Base-by-base conservation (phyloP, 2,329 filamentous ascomycete genomes). In the Exophiala bonariae region DNA sequence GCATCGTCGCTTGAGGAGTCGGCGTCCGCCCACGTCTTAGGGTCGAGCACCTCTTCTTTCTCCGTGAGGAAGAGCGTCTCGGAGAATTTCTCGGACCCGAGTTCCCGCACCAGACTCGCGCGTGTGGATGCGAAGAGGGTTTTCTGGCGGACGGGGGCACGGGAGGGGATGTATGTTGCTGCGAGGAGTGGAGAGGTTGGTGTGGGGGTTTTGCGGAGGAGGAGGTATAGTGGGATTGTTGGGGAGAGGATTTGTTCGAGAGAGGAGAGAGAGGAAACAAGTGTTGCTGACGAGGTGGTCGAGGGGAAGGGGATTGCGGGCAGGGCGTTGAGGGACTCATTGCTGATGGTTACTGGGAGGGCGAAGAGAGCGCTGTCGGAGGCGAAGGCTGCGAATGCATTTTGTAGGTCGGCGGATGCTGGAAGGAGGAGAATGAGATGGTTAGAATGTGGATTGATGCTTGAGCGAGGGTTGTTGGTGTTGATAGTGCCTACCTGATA, bases 101-200 rank as follows among this genome's bases (percentile, higher is more conserved):
- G 68, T 59, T 83, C 81, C 4, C 81, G 69, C 13, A 76, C 71
- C 11, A 85, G 68, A 1, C 80, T 82, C 23, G 81, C 66, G 3
- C 81, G 76, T 30, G 82, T 84, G n/a, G 75, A 77, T 13, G 82
- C 82, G 65, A 84, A 84, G 26, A 85, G 75, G 63, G 80, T 85
- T 67, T 85, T 85, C 50, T 81, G 75, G 28, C 82, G 77, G 30
- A 85, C 82, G 0, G 79, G 79, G 4, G 82, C 81, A 36, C 80
- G 69, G 50, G 80, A 79, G 6, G 82, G 82, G 18, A 85, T 79
- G 59, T 82, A 85, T 30, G 82, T 83, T 22, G 85, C 64, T 2
- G 80, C 80, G 31, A 79, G 67, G 26, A 74, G 62, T 58, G 33
- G 63, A 41, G 34, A 50, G 47, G 28, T 50, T 45, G 44, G 55